Base-by-base conservation (phyloP, 306 rosid species). In the Prosopis cineraria region DNA sequence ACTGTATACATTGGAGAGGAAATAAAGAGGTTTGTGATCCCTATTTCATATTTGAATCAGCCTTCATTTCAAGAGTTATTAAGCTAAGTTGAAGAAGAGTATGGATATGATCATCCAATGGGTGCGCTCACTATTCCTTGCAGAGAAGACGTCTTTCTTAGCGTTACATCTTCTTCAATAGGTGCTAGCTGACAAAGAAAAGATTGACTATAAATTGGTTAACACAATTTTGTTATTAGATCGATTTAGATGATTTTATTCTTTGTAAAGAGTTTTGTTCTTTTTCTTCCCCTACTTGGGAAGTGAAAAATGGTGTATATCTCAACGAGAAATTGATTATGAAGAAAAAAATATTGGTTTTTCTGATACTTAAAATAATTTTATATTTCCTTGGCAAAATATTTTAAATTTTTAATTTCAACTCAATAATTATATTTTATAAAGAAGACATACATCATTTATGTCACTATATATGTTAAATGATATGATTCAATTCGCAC, bases 1-100 rank as follows among this genome's bases (percentile, higher is more conserved):
- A 45, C 65, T 6, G 72, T 78, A 3, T 44, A 70, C 17, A 66
- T 78, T 44, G 82, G 82, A 10, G 82, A 78, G 9, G 58, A 78
- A 60, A 59, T 40, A 77, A 78, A 60, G 53, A 24, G 82, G 40
- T 70, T 58, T 6, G 64, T 70, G 47, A 37, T 78, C 7, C 82
- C 82, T 4, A 3, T 70, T 5, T 78, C 82, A 22, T 70, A 33
- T 65, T 70, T 79, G 82, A 79, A 60, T 19, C 31, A 71, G 13
- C 72, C 71, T 14, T 3, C 60, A 19, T 73, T 80, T n/a, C 58
- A 50, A n/a, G 58, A 50, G 3, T n/a, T 50, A 27, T 16, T 50
- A 20, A 50, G 25, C 0, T 3, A 50, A 50, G 58, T 10, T 13
- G 58, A 50, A 1, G 22, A 50, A 50, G 58, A 50, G 2, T 50